phyloP scores from a whole-genome alignment of 2,329 filamentous ascomycete genomes.

The Tolypocladium ophioglossoides region DNA sequence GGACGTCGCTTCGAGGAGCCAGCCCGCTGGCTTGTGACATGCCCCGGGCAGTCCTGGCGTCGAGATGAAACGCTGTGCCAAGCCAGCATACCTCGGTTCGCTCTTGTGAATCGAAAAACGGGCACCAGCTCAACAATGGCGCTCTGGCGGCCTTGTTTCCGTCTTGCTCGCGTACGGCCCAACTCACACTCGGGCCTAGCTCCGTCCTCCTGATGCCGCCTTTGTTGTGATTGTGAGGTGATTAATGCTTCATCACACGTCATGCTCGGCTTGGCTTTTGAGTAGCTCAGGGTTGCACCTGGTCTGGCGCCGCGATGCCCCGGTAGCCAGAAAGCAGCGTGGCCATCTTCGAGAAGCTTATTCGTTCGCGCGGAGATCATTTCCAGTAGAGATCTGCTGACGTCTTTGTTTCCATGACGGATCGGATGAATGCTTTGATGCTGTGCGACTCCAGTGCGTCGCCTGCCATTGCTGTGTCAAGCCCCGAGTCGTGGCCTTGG shows the following conservation, averaged over 20 bases:
- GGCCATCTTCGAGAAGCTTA: neutral
- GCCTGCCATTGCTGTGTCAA: constrained; percentile 35
- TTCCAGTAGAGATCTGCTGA: constrained; percentile 47
- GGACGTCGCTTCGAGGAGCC: neutral
- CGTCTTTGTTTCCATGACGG: constrained; percentile 46
- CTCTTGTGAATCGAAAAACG: neutral
- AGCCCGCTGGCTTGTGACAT: neutral
- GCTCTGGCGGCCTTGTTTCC: neutral
- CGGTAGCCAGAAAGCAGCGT: neutral
- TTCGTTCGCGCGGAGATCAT: constrained; percentile 16
- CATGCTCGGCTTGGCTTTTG: neutral
- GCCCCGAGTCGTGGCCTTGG: constrained; percentile 22
- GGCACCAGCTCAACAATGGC: neutral
- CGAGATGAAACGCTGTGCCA: neutral
- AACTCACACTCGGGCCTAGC: neutral
- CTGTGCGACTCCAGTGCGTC: constrained; percentile 30
- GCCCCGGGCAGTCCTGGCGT: neutral
- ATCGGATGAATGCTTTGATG: constrained; percentile 51
- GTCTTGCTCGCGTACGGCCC: neutral
- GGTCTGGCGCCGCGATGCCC: neutral
- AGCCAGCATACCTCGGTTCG: neutral
- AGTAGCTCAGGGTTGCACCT: neutral
- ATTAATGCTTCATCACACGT: neutral
- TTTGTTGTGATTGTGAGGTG: neutral
- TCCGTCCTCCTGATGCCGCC: neutral